Base-by-base conservation (phyloP, 208 protist species). In the Acanthamoeba healyi region DNA sequence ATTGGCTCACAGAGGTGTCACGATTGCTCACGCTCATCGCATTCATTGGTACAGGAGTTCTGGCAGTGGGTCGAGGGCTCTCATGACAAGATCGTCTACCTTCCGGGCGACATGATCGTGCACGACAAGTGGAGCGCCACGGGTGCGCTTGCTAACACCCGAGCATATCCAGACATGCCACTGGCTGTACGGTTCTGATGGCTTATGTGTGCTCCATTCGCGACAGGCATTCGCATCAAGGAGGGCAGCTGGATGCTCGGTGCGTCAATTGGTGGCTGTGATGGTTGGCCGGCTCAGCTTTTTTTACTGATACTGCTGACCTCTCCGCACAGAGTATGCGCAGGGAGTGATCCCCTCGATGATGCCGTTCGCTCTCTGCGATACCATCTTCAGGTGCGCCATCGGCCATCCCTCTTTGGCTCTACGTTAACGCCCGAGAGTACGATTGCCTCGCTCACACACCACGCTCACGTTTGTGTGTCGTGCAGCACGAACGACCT, bases 181-280 rank as follows among this genome's bases (percentile, higher is more conserved):
- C n/a, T n/a, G n/a, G n/a, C 34, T 32, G 9, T 79, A 17, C 40
- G 40, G 19, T 79, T 9, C 32, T 32, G 67, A 46, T 42, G 40
- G 32, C 65, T 32, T 17, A n/a, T 79, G 3, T 32, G 67, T 79
- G 19, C 17, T n/a, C 19, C 40, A 17, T 32, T 19, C 65, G n/a
- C 36, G 29, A 15, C 67, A 82, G 72, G 79, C 12, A 87, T 87
- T 58, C 36, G 44, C 6, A 87, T 94, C n/a, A 94, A 94, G 51
- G 90, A 87, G 29, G 90, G 70, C 14, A 94, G 61, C n/a, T 94
- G 90, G 90, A 94, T 94, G 90, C 90, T 94, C 32, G 87, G 87
- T 92, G 19, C 29, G 38, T 12, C 40, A 29, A 15, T 10, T 46
- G n/a, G 9, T 34, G 14, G 5, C 54, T n/a, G 29, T 58, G 26